These are phyloP conservation scores for Beauveria medogensis DNA, from an alignment of 2,329 filamentous ascomycete genomes.

Conservation along the genomic window DNA sequence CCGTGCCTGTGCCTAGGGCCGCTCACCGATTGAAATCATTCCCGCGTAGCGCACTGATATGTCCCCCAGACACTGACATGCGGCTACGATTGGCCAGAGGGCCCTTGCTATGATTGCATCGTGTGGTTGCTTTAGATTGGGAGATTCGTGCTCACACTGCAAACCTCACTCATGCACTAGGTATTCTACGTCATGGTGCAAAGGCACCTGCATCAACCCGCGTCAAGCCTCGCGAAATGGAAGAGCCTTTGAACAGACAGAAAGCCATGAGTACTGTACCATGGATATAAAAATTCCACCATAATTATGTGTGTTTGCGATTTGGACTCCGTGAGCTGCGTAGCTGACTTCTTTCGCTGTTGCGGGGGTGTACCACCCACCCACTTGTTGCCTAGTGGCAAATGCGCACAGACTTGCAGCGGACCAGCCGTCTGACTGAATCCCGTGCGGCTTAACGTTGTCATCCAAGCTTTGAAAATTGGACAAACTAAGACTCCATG, in stretches of 20 bases:
- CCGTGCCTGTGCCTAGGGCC: not conserved
- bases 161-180: not conserved
- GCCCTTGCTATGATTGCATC: too few relatives aligned
- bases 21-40: not conserved
- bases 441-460: too few relatives aligned
- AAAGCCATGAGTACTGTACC: not conserved
- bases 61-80: not conserved
- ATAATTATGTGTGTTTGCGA: not conserved
- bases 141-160: not conserved
- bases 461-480: not conserved
- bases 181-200: not conserved
- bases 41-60: not conserved
- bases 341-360: too few relatives aligned
- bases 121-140: too few relatives aligned
- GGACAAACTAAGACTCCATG: not conserved
- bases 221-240: not conserved
- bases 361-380: too few relatives aligned
- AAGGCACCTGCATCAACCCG: not conserved
- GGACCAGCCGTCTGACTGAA: too few relatives aligned
- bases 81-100: too few relatives aligned
- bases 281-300: not conserved
- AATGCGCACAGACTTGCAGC: too few relatives aligned
- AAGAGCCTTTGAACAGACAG: not conserved
- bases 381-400: too few relatives aligned
- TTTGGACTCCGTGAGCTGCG: too few relatives aligned